Conservation (phyloP, 768 basidiomycete species). For the Amanita thiersii region DNA sequence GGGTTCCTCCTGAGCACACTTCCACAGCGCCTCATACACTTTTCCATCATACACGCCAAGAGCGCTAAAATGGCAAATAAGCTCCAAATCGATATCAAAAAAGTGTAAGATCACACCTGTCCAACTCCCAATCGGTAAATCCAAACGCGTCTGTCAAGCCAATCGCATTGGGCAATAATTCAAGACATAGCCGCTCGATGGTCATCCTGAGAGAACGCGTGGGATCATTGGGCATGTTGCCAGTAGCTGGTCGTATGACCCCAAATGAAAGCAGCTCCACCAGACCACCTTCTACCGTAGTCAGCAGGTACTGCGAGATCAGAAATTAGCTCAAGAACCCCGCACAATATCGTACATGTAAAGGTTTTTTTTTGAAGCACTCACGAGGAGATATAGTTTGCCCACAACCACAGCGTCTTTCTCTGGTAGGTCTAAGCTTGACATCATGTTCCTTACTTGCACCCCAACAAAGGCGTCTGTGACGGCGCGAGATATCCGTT, state of each 20-base stretch:
- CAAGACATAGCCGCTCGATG: constrained; percentile 39
- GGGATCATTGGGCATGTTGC: constrained; percentile 26
- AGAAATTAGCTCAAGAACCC: neutral
- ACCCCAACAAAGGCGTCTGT: constrained; percentile 63
- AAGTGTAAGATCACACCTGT: constrained; percentile 34
- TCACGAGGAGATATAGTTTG: constrained; percentile 37
- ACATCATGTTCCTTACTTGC: constrained; percentile 43
- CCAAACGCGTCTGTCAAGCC: constrained; percentile 68
- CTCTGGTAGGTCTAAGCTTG: constrained; percentile 15
- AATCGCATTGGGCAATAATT: constrained; percentile 55
- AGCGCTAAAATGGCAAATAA: constrained; percentile 28
- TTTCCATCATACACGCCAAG: constrained; percentile 56
- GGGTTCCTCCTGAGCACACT: constrained; percentile 48
- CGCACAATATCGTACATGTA: neutral
- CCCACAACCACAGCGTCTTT: constrained; percentile 15
- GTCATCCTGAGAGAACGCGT: constrained; percentile 40
- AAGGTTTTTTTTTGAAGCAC: no score
- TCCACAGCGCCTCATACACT: constrained; percentile 64
- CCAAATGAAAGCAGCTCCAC: constrained; percentile 53
- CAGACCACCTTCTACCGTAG: constrained; percentile 44
- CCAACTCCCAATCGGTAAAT: constrained; percentile 67
- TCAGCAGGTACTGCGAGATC: constrained; percentile 47
- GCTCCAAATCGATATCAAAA: neutral
- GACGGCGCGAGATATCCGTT: constrained; percentile 53
- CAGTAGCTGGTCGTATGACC: constrained; percentile 22